Conservation (phyloP, 306 rosid species). For the Biancaea sappan region DNA sequence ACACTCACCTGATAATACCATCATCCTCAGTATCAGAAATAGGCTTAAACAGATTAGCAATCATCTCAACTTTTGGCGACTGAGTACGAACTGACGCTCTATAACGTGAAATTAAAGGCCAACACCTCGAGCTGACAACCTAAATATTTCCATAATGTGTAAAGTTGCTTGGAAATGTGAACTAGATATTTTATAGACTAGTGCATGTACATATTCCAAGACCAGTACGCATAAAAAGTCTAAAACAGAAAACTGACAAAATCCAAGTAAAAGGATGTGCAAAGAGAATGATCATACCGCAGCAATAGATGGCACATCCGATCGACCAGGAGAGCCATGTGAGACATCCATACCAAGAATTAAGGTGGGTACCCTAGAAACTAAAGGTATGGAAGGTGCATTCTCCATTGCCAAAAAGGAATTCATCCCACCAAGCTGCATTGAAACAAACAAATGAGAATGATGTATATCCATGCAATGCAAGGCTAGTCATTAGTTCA, state of each 20-base stretch:
- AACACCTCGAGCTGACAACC: conserved; percentile 51
- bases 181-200: neutral
- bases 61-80: conserved; percentile 39
- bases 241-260: neutral
- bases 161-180: neutral
- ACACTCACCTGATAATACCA: conserved; percentile 42
- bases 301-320: conserved; percentile 51
- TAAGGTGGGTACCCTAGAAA: conserved; percentile 44
- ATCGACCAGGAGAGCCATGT: conserved; percentile 53
- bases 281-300: conserved; percentile 42
- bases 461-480: neutral
- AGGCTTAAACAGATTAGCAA: conserved; percentile 32
- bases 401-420: conserved; percentile 34
- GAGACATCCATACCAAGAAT: conserved; percentile 61
- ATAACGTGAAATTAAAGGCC: conserved; percentile 48
- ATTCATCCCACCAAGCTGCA: conserved; percentile 57
- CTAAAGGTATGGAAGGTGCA: conserved; percentile 29
- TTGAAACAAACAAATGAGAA: neutral
- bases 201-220: neutral
- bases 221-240: neutral
- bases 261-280: neutral
- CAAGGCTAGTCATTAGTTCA: neutral
- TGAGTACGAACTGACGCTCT: conserved; percentile 46
- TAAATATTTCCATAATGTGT: neutral
- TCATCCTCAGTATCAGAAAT: conserved; percentile 23